These are phyloP conservation scores for Solidago caesia DNA, from an alignment of 129 eudicot genomes.

Conservation along the genomic window DNA sequence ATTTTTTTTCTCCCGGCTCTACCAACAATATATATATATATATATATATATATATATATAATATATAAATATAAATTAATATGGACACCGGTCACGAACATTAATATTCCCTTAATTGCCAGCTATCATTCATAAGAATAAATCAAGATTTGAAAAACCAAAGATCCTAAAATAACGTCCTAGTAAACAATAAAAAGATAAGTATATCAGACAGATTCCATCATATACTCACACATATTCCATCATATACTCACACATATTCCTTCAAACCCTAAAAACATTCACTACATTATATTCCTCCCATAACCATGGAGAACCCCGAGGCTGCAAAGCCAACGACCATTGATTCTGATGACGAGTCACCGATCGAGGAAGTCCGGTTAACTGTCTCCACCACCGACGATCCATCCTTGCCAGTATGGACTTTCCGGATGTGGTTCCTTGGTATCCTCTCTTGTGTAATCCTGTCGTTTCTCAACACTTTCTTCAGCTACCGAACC, in stretches of 20 bases:
- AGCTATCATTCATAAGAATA: no score
- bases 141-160: not conserved
- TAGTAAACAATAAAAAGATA: not conserved
- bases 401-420: conserved; percentile 48
- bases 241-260: conserved; percentile 9
- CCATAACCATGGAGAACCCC: conserved; percentile 13
- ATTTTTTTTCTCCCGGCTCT: no score
- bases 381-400: conserved; percentile 36
- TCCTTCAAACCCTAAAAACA: conserved; percentile 18
- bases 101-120: no score
- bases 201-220: not conserved
- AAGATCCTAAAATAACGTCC: conserved; percentile 7
- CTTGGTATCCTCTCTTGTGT: conserved; percentile 52
- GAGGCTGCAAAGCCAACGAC: conserved; percentile 21
- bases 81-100: no score
- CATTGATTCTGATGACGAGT: conserved; percentile 21
- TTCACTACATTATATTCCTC: not conserved
- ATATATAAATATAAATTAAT: no score
- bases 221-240: no score
- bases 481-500: conserved; percentile 56
- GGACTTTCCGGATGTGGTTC: conserved; percentile 79
- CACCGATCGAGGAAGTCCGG: conserved; percentile 43
- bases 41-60: no score
- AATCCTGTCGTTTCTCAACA: conserved; percentile 51
- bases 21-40: no score